Evolutionary conservation across 768 basidiomycete genomes (phyloP), one percentile per base, ranked within the genome.

Genomic region (Trametes sanguinea): DNA sequence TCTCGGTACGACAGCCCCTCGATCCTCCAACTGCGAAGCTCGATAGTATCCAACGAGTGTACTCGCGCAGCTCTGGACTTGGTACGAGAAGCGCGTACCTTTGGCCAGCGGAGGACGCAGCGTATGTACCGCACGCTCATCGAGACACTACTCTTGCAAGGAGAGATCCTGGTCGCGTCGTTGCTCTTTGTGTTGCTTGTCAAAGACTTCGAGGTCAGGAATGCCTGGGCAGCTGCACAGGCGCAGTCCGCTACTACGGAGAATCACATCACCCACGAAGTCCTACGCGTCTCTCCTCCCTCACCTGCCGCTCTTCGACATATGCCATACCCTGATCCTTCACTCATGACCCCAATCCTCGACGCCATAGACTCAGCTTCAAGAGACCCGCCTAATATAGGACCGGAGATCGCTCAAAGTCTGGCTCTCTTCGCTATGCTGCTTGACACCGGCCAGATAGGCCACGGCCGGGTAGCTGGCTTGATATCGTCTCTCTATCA

Each of bases 151-250:
- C 76, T 94, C 17, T 71, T 91, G 42, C 90, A 93, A 52, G 89
- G 90, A 29, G 92, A 94, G 69, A 85, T 94, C 51, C 80, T 93
- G 43, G 78, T 89, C n/a, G 90, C 84, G 0, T 86, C 88, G 1
- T 74, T 92, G 30, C 74, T 92, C 5, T 89, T 92, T 58, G 87
- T 81, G 1, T 73, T 84, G 44, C 69, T 90, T 17, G 73, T 90
- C 45, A 83, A 87, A 64, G 87, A 90, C 33, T 88, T 81, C 77
- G 83, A 89, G 68, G 59, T 73, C 10, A 75, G 75, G 29, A 22
- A 50, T 17, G 46, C 27, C 3, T 45, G 40, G 7, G 17, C 43
- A 4, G 44, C 47, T 7, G 39, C 39, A 2, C 45, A 14, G 33
- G 54, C 32, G 22, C 14, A 4, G 30, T 14, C 39, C 11, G 42